Evolutionary conservation across 768 basidiomycete genomes (phyloP), one percentile per base, ranked within the genome.

Genomic region (Cantharellus anzutake): DNA sequence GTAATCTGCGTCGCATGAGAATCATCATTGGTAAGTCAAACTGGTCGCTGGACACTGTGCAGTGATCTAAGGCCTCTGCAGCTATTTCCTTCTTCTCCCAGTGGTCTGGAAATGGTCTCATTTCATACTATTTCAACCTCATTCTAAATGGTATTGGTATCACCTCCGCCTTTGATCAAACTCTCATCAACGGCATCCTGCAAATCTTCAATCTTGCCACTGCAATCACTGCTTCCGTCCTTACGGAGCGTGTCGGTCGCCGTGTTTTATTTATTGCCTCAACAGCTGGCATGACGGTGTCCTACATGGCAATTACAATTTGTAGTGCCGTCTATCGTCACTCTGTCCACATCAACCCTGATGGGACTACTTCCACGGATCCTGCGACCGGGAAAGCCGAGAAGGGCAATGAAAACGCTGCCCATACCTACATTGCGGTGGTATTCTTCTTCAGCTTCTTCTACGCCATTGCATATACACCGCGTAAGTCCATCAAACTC

Each of bases 171-270:
- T 29, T 29, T 29, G 20, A 29, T 29, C 20, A 29, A 29, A 29
- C 20, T 29, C 20, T 29, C 60, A 5, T 61, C 20, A 85, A 83
- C 62, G 81, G 81, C 2, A 71, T 74, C 41, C 70, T 85, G 3
- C 80, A 83, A 69, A 79, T 78, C 41, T 84, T 80, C 72, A 87
- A 86, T 67, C 74, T 84, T 50, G 64, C 74, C 42, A 73, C 80
- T 50, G 82, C 81, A 37, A 61, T 66, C 51, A 50, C 71, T 4
- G 82, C 81, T 39, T 77, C 84, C n/a, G 72, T 83, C 64, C 70
- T 84, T 11, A 75, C 84, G 39, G 83, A 87, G 66, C 20, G 20
- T 29, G 20, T 29, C 20, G 20, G 20, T 29, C 20, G 20, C 20
- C 20, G 20, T 29, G 20, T 74, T 2, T 74, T 87, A 14, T 86